Percentiles rank a stretch among this genome's conserved stretches.
Evolutionary conservation across 768 basidiomycete genomes (phyloP).

Genomic region (Leucosporidium scottii): DNA sequence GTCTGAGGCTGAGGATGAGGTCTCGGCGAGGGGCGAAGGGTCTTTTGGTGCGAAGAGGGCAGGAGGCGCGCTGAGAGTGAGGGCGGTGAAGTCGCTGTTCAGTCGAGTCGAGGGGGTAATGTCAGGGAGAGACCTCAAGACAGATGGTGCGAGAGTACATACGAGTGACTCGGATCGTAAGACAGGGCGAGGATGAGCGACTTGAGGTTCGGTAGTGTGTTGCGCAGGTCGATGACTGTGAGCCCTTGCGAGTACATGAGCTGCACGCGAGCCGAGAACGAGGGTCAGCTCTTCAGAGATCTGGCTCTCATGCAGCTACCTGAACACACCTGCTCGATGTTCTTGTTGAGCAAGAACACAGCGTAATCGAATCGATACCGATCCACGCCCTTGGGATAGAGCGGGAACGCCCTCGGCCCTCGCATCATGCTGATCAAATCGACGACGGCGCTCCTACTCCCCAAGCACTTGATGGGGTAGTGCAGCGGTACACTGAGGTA

Average conservation of each 20-base stretch:
- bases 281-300: neutral
- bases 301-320: neutral
- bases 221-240: conserved; percentile 82
- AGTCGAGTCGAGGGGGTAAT: neutral
- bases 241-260: conserved; percentile 56
- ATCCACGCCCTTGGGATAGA: conserved; percentile 91
- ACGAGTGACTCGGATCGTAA: conserved; percentile 2
- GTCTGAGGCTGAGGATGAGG: neutral
- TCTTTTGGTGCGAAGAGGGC: neutral
- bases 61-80: neutral
- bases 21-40: neutral
- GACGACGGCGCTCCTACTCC: conserved; percentile 80
- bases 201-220: conserved; percentile 94
- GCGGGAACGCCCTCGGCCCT: conserved; percentile 91
- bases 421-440: conserved; percentile 93
- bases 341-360: conserved; percentile 91
- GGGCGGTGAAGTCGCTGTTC: neutral
- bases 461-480: conserved; percentile 84
- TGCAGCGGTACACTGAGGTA: conserved; percentile 69
- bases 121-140: neutral
- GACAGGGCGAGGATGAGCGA: conserved; percentile 73
- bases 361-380: conserved; percentile 96
- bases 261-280: neutral
- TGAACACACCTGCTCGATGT: conserved; percentile 77
- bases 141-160: neutral